Conservation (phyloP, 306 rosid genomes). For the Prunus davidiana region DNA sequence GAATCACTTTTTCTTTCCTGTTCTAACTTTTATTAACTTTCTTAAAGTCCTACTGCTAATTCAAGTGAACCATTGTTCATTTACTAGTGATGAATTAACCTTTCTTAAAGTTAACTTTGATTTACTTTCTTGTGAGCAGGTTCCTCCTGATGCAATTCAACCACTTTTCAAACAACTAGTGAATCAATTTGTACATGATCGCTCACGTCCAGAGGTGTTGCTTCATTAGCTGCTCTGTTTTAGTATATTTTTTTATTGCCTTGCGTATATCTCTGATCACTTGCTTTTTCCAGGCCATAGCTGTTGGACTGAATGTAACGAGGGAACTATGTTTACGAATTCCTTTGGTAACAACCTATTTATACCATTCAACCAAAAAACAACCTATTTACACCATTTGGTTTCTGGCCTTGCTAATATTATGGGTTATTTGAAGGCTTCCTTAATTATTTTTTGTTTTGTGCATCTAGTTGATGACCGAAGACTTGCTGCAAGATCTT, state of each 20-base stretch:
- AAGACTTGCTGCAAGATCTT: constrained; percentile 92
- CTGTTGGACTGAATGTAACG: constrained; percentile 79
- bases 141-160: constrained; percentile 89
- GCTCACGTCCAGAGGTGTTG: constrained; percentile 85
- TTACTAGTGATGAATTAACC: constrained; percentile 44
- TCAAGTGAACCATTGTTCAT: constrained; percentile 49
- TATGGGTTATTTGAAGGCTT: neutral
- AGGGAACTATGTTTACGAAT: constrained; percentile 85
- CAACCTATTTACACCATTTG: neutral
- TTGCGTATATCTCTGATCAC: constrained; percentile 26
- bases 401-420: neutral
- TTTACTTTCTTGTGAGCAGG: constrained; percentile 34
- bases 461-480: constrained; percentile 75
- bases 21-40: neutral
- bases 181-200: constrained; percentile 82
- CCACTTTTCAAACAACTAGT: constrained; percentile 83
- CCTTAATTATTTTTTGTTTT: constrained; percentile 25
- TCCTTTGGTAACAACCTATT: constrained; percentile 67
- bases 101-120: neutral
- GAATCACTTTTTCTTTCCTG: neutral
- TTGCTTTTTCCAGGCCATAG: constrained; percentile 64
- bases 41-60: neutral
- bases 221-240: constrained; percentile 12
- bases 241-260: neutral
- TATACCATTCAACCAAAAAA: neutral